phyloP scores from a whole-genome alignment of 495 filamentous ascomycete genomes.

The Lichina pygmaea region DNA sequence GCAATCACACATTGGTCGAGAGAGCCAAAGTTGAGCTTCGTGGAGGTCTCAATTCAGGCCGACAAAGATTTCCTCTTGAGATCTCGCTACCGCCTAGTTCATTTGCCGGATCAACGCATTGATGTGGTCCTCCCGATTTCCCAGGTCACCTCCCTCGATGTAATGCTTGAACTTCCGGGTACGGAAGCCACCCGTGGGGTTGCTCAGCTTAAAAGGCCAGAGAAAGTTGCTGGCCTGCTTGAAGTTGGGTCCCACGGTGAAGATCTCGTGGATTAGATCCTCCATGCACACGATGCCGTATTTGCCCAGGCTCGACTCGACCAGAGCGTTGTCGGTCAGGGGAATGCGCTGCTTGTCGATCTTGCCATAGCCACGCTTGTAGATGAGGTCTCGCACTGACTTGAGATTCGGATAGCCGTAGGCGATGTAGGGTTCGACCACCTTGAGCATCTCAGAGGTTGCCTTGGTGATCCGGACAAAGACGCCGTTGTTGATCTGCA shows the following conservation, averaged over 20 bases:
- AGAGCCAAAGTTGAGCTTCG: too few relatives aligned
- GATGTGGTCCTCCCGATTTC: slow-evolving; percentile 98
- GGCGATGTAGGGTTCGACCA: slow-evolving; percentile 93
- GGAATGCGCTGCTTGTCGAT: slow-evolving; percentile 86
- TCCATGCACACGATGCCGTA: slow-evolving; percentile 98
- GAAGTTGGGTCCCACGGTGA: slow-evolving; percentile 96
- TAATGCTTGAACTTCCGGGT: slow-evolving; percentile 97
- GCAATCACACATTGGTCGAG: too few relatives aligned
- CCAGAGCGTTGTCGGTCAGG: slow-evolving; percentile 90
- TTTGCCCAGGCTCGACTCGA: slow-evolving; percentile 88
- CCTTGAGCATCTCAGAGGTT: slow-evolving; percentile 88
- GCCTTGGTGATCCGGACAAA: slow-evolving; percentile 96
- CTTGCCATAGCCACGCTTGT: slow-evolving; percentile 99
- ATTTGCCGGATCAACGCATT: slow-evolving; percentile 89
- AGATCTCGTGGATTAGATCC: slow-evolving; percentile 98
- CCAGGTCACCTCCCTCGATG: slow-evolving; percentile 93
- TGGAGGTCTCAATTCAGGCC: too few relatives aligned
- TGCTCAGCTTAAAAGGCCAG: slow-evolving; percentile 98
- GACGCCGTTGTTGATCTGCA: slow-evolving; percentile 99
- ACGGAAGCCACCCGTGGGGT: slow-evolving; percentile 88
- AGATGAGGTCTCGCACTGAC: slow-evolving; percentile 93
- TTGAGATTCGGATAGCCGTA: slow-evolving; percentile 99
- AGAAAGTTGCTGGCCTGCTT: slow-evolving; percentile 99
- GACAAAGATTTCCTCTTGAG: too few relatives aligned
- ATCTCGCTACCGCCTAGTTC: slow-evolving; percentile 37